Evolutionary conservation across 2,329 filamentous ascomycete genomes (phyloP), one percentile per base, ranked within the genome.

Genomic region (Talaromyces verruculosus): DNA sequence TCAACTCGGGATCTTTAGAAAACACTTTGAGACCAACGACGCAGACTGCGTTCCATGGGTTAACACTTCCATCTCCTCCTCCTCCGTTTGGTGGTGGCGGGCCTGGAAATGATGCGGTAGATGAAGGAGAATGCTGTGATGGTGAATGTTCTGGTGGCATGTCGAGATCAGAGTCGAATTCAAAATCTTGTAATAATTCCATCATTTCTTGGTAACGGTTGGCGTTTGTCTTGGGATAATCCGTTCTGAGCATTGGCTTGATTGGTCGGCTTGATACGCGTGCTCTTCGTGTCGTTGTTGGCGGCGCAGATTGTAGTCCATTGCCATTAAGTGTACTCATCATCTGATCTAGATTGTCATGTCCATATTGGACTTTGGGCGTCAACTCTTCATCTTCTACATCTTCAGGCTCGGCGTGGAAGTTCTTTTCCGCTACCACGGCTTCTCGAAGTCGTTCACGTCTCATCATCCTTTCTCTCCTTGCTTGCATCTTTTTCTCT

Each of bases 21-120:
- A 86, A 88, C 0, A 88, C 85, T 5, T 85, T 78, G 35, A 88
- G 73, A 0, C 86, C 86, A 4, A 88, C 81, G 17, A 88, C 85
- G 67, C 84, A 87, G 0, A 87, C 81, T 0, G 86, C 86, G 70
- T 88, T 87, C 86, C 86, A 88, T 0, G 85, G 85, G 67, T 79
- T 75, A 13, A 69, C 70, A 28, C 69, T 71, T 15, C 67, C 67
- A 39, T 71, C 72, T n/a, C 33, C 45, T 10, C 67, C 72, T 3
- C 65, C 65, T 53, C 67, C 67, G 22, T 65, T 62, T 55, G 39
- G 66, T 11, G 66, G 65, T n/a, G 65, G 47, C 30, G 43, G 58
- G 3, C 61, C 68, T 35, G 63, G 28, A 19, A 47, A 60, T 2
- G 45, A 37, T 25, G 41, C 22, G 5, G 43, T 45, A 13, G 64